Percentiles rank a stretch among this genome's conserved stretches.
These are phyloP conservation scores for Balakata baccata DNA, from an alignment of 345 rosid genomes.

Conservation along the genomic window DNA sequence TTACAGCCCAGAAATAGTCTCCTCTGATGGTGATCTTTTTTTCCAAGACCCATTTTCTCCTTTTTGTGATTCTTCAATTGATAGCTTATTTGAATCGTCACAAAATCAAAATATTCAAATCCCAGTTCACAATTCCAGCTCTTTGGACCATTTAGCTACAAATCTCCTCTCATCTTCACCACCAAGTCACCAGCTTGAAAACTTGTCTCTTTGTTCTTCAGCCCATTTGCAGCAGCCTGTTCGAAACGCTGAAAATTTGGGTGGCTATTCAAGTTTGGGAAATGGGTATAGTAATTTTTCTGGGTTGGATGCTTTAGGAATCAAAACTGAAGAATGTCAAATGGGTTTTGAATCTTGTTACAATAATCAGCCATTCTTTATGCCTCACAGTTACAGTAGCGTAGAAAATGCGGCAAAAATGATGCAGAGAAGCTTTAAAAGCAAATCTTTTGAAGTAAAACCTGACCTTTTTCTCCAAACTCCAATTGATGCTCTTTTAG, in stretches of 20 bases:
- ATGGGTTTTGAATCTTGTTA: slow-evolving; percentile 30
- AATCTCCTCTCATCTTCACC: slow-evolving; percentile 55
- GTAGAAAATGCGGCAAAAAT: slow-evolving; percentile 49
- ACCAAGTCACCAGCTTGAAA: slow-evolving; percentile 55
- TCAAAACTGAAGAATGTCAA: slow-evolving; percentile 47
- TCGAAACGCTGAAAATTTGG: slow-evolving; percentile 15
- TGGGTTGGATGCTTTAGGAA: slow-evolving; percentile 30
- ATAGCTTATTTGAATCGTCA: slow-evolving; percentile 35
- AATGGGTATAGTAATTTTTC: slow-evolving; percentile 35
- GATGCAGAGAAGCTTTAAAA: slow-evolving; percentile 76
- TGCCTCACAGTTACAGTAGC: slow-evolving; percentile 47
- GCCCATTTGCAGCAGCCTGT: slow-evolving; percentile 25
- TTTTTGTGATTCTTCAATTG: slow-evolving; percentile 33
- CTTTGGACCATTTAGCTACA: slow-evolving; percentile 30
- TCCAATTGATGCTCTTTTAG: slow-evolving; percentile 41
- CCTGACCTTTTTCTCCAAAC: slow-evolving; percentile 45
- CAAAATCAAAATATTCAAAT: slow-evolving; percentile 25
- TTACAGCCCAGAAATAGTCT: slow-evolving; percentile 45
- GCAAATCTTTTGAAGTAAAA: slow-evolving; percentile 54
- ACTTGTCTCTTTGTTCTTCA: slow-evolving; percentile 43
- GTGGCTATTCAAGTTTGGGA: background rate
- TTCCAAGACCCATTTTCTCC: slow-evolving; percentile 38
- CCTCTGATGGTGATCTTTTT: slow-evolving; percentile 39
- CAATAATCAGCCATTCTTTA: slow-evolving; percentile 16
- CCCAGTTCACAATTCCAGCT: slow-evolving; percentile 29